Evolutionary conservation across 176 grass and related monocot species (phyloP), one percentile per base, ranked within the genome.

Genomic region (Rhynchospora tenuis): DNA sequence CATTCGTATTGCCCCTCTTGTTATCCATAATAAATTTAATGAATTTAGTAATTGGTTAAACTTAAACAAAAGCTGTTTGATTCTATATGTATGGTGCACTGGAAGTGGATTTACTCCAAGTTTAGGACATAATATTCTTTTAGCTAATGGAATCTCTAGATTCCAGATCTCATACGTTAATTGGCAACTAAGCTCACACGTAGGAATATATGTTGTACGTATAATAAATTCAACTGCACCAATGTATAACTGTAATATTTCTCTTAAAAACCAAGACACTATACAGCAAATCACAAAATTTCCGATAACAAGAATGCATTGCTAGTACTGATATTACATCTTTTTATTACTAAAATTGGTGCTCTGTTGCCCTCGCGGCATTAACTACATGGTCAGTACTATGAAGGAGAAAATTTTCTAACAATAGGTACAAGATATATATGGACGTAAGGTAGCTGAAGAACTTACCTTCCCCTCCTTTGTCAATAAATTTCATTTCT

Each of bases 351-450:
- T 75, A 75, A 75, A 52, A 26, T 75, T 75, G 11, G 70, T 14
- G 46, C 7, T 69, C 7, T 69, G 20, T 26, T 5, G 12, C 58
- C 58, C 20, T 60, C 55, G n/a, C 7, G 20, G 58, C 20, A 74
- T 52, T 74, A 51, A 75, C 72, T 50, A 75, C 47, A 28, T 23
- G 46, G 23, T 75, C 12, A 52, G 54, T 12, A 52, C 22, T 24
- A 54, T 0, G 46, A 75, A 28, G 22, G 52, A 54, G 22, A 75
- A 28, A 75, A 27, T 75, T 26, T 75, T 73, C 55, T 64, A 22
- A 82, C 20, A 82, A 82, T 62, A 82, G 58, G 33, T 62, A 44
- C 20, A 48, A 65, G 38, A n/a, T 82, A 82, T 82, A 66, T 67
- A 64, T 64, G 42, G 15, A 63, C 1, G 44, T 31, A 82, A 66